These are phyloP conservation scores for Penicillium sp. DNA, from an alignment of 2,329 filamentous ascomycete genomes.

Conservation along the genomic window DNA sequence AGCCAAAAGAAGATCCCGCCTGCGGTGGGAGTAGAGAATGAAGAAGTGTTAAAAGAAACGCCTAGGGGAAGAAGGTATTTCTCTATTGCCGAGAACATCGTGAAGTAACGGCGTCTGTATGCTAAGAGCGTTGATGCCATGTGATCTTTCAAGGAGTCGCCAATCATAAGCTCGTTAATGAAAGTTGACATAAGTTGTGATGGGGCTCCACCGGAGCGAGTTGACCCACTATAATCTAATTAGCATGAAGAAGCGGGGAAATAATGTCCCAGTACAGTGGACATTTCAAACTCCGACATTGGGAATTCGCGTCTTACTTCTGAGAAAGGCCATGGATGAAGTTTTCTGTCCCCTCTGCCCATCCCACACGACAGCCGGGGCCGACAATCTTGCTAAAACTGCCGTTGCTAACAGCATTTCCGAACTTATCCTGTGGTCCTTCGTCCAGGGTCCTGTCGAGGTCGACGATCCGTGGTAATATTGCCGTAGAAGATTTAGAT, in stretches of 20 bases:
- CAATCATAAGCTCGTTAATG: conserved; percentile 52
- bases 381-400: conserved; percentile 83
- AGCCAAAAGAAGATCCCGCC: not conserved
- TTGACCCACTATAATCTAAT: conserved; percentile 14
- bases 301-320: conserved; percentile 43
- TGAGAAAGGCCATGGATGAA: conserved; percentile 58
- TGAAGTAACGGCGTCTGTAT: not conserved
- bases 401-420: conserved; percentile 77
- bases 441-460: conserved; percentile 67
- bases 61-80: not conserved
- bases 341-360: conserved; percentile 69
- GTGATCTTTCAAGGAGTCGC: conserved; percentile 52
- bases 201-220: conserved; percentile 57
- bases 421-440: conserved; percentile 62
- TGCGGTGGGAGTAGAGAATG: not conserved
- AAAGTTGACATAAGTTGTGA: conserved; percentile 59
- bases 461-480: conserved; percentile 71
- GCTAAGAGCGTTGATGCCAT: conserved; percentile 32
- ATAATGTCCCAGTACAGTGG: no score
- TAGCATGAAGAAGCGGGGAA: not conserved
- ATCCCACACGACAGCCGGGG: conserved; percentile 78
- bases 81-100: not conserved
- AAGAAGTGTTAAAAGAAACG: not conserved
- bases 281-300: no score
- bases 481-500: not conserved